Base-by-base conservation (phyloP, 2,329 filamentous ascomycete genomes). In the Trichoderma afroharzianum region DNA sequence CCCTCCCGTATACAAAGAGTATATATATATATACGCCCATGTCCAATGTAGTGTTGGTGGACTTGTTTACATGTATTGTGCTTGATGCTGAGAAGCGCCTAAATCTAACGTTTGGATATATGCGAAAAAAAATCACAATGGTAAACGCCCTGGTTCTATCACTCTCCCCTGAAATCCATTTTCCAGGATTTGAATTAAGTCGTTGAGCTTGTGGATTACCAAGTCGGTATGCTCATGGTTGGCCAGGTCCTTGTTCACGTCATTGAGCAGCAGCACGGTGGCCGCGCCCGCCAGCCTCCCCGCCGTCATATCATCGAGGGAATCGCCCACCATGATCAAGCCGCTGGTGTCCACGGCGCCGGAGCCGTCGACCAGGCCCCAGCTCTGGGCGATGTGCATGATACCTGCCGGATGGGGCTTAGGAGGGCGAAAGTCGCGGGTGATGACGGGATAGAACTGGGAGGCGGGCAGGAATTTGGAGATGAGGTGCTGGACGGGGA, bases 381-480 rank as follows among this genome's bases (percentile, higher is more conserved):
- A 97, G 71, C 85, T 82, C 74, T 87, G 85, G 0, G 94, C 94
- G 75, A 98, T 97, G 80, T 96, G 92, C 79, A 97, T 79, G 70
- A 98, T 94, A 0, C 94, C 95, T 0, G 93, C 94, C 1, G 95
- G 95, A 76, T 94, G 88, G 1, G 95, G 95, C 81, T 98, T 98
- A 8, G 95, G 93, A 47, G 89, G 94, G 58, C 84, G 86, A 81
- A 94, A 96, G 71, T 94, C 94, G 12, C 95, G 87, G 8, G 95
- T 98, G 50, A 98, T 86, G 75, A 98, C 90, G 6, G 95, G 95
- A 24, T 86, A 80, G 79, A 98, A 97, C 53, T 86, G 81, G 72
- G 90, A 88, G 2, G 83, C 85, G 1, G 88, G 84, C 9, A 98
- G 85, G 80, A 96, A 96, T 63, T 90, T 96, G 66, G 83, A 82